Conservation (phyloP, 768 basidiomycete genomes). For the Cyclocybe aegerita region DNA sequence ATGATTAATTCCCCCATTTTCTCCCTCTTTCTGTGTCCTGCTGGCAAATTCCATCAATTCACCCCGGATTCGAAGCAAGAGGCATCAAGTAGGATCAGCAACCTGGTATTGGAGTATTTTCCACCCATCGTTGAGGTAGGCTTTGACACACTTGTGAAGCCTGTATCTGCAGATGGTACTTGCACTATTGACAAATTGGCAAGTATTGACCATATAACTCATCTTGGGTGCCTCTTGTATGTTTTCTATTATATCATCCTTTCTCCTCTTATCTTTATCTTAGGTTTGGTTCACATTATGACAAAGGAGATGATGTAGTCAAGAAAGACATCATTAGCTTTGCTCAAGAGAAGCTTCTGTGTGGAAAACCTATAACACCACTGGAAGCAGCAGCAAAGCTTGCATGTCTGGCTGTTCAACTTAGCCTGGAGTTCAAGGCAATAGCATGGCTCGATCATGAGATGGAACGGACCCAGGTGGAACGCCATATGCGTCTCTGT, state of each 20-base stretch:
- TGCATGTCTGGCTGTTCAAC: too few relatives aligned
- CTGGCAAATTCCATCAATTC: conserved; percentile 14
- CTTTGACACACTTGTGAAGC: conserved; percentile 22
- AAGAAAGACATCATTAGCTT: too few relatives aligned
- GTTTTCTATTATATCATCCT: conserved; percentile 4
- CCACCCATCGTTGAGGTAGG: conserved; percentile 18
- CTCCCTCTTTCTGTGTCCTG: conserved; percentile 22
- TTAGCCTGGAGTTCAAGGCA: too few relatives aligned
- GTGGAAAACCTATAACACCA: too few relatives aligned
- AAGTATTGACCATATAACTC: conserved; percentile 14
- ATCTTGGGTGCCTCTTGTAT: conserved; percentile 24
- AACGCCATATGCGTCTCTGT: conserved; percentile 25
- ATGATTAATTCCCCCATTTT: conserved; percentile 11
- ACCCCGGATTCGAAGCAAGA: conserved; percentile 1
- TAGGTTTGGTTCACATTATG: too few relatives aligned
- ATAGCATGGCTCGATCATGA: not conserved
- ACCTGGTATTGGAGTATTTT: not conserved
- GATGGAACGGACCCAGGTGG: conserved; percentile 20
- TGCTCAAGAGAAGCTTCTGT: too few relatives aligned
- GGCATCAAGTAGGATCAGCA: too few relatives aligned
- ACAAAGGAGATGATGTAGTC: too few relatives aligned
- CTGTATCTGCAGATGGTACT: not conserved
- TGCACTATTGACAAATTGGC: conserved; percentile 13
- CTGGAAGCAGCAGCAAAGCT: too few relatives aligned
- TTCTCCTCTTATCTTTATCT: too few relatives aligned